These are phyloP conservation scores for Microthlaspi erraticum DNA, from an alignment of 345 rosid species.

Conservation along the genomic window DNA sequence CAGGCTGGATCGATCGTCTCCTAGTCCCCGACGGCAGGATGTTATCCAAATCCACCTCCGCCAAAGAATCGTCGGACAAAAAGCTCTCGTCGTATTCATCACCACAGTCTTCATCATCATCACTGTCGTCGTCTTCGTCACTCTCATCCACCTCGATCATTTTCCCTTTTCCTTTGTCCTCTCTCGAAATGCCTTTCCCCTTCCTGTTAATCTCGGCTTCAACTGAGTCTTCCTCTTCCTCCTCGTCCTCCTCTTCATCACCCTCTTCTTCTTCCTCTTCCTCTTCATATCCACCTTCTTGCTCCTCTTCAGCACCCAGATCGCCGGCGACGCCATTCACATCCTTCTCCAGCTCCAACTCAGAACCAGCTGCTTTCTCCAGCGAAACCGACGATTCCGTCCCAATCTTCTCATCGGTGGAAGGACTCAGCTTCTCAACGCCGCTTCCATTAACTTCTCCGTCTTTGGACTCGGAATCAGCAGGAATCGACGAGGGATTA, in stretches of 20 bases:
- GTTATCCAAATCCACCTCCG: slow-evolving; percentile 95
- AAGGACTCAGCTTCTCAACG: slow-evolving; percentile 13
- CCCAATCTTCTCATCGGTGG: slow-evolving; percentile 16
- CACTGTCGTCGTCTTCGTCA: slow-evolving; percentile 55
- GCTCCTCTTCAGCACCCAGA: slow-evolving; percentile 30
- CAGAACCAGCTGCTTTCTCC: slow-evolving; percentile 25
- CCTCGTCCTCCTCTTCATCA: slow-evolving; percentile 23
- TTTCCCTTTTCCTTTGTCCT: slow-evolving; percentile 50
- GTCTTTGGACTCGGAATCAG: slow-evolving; percentile 32
- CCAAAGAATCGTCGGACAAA: slow-evolving; percentile 85
- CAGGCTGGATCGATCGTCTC: slow-evolving; percentile 56
- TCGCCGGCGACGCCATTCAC: slow-evolving; percentile 22
- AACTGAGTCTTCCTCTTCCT: slow-evolving; percentile 38
- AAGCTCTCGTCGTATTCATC: slow-evolving; percentile 63
- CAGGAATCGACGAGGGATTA: slow-evolving; percentile 28
- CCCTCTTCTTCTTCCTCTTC: slow-evolving; percentile 35
- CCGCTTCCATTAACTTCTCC: slow-evolving; percentile 1
- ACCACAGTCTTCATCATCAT: slow-evolving; percentile 49
- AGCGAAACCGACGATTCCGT: slow-evolving; percentile 29
- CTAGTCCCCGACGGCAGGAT: slow-evolving; percentile 91
- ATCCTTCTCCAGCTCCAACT: background rate
- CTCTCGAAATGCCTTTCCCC: slow-evolving; percentile 58
- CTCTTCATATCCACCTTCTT: slow-evolving; percentile 16
- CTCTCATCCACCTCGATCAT: slow-evolving; percentile 56
- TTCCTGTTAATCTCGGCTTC: slow-evolving; percentile 54